phyloP scores from a whole-genome alignment of 2,329 filamentous ascomycete genomes.

The Elsinoe australis region DNA sequence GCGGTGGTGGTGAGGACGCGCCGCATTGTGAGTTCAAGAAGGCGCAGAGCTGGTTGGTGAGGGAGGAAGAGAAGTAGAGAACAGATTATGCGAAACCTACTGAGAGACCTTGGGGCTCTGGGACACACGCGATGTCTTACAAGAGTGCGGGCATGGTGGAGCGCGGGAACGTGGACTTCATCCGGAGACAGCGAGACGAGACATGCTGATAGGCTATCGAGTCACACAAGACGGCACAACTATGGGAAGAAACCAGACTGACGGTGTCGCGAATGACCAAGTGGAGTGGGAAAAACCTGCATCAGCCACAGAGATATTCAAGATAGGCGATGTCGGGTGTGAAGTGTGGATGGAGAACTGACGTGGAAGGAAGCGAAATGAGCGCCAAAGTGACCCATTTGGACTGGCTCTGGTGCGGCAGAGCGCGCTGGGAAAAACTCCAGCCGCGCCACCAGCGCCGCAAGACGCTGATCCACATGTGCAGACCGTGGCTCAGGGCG shows the following conservation, averaged over 20 bases:
- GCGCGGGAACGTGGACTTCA: neutral
- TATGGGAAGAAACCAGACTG: neutral
- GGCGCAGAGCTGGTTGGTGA: neutral
- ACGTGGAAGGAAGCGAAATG: constrained; percentile 2
- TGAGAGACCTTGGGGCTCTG: too few species aligned
- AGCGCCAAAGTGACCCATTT: constrained; percentile 3
- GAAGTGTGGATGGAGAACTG: constrained; percentile 9
- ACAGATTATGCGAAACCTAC: too few species aligned
- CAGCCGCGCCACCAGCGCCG: neutral
- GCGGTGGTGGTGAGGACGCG: constrained; percentile 5
- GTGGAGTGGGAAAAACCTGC: neutral
- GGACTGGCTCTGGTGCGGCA: neutral
- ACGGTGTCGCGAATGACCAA: too few species aligned
- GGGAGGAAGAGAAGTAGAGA: neutral
- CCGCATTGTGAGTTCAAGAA: constrained; percentile 1
- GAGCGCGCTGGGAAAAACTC: neutral
- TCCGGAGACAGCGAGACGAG: neutral
- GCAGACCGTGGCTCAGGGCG: too few species aligned
- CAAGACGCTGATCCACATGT: too few species aligned
- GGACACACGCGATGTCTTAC: too few species aligned
- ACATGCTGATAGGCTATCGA: neutral
- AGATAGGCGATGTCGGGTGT: neutral
- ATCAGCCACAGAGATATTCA: constrained; percentile 4
- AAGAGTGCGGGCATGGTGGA: too few species aligned
- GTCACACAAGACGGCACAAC: constrained; percentile 1